Conservation (phyloP, 2,329 filamentous ascomycete genomes). For the Aspergillus fumigatus region DNA sequence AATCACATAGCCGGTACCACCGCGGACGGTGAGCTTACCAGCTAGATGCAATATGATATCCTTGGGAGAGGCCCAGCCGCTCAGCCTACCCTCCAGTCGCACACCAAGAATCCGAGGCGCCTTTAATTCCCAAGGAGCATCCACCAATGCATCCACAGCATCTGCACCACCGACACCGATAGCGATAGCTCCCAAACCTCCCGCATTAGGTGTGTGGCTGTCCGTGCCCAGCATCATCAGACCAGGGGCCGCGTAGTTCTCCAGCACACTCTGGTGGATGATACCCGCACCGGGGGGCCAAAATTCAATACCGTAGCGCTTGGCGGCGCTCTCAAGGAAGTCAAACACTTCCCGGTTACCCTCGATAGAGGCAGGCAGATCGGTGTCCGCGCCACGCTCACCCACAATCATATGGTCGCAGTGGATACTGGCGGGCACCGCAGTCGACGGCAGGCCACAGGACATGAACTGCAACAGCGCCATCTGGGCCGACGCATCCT, state of each 20-base stretch:
- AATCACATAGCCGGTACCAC: constrained; percentile 89
- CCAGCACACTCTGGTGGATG: constrained; percentile 94
- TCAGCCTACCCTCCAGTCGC: constrained; percentile 74
- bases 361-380: constrained; percentile 78
- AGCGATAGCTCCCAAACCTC: constrained; percentile 85
- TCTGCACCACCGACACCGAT: constrained; percentile 97
- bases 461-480: constrained; percentile 98
- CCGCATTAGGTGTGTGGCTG: constrained; percentile 96
- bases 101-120: constrained; percentile 88
- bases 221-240: constrained; percentile 99
- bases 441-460: constrained; percentile 81
- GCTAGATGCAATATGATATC: constrained; percentile 90
- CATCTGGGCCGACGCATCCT: constrained; percentile 98
- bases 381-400: constrained; percentile 79
- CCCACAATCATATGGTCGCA: constrained; percentile 99
- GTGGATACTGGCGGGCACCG: constrained; percentile 94
- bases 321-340: constrained; percentile 87
- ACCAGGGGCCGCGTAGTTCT: constrained; percentile 96
- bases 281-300: constrained; percentile 93
- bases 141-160: constrained; percentile 92
- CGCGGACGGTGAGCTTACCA: constrained; percentile 83
- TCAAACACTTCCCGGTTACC: constrained; percentile 97
- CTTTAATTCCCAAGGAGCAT: constrained; percentile 96
- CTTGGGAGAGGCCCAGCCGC: constrained; percentile 90
- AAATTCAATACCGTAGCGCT: constrained; percentile 91